phyloP scores from a whole-genome alignment of 768 basidiomycete species.

The Xerocomus potaroensis region DNA sequence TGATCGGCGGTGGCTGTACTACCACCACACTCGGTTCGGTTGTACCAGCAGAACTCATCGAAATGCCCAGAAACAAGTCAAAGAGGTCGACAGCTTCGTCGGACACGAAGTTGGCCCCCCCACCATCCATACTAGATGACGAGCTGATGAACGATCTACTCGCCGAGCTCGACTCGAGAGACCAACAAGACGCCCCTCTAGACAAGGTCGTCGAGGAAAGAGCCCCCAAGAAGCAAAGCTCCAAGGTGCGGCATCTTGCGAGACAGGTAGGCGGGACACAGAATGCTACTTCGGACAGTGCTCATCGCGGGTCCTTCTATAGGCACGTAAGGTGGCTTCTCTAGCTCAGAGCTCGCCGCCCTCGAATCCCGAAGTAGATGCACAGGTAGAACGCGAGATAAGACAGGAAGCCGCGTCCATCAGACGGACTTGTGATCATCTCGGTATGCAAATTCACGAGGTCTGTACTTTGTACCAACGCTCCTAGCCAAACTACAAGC shows the following conservation, averaged over 20 bases:
- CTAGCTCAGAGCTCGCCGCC: conserved; percentile 50
- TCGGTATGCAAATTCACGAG: conserved; percentile 64
- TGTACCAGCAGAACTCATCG: too few relatives aligned
- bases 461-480: conserved; percentile 33
- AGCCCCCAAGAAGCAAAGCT: conserved; percentile 44
- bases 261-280: conserved; percentile 53
- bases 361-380: conserved; percentile 56
- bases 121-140: conserved; percentile 38
- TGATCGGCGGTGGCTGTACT: conserved; percentile 10
- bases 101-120: conserved; percentile 18
- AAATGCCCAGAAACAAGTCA: conserved; percentile 39
- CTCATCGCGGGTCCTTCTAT: conserved; percentile 5
- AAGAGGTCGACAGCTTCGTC: conserved; percentile 41
- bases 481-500: conserved; percentile 1
- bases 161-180: conserved; percentile 66
- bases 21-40: too few relatives aligned
- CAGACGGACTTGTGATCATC: conserved; percentile 55
- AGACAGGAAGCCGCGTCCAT: conserved; percentile 67
- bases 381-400: conserved; percentile 57
- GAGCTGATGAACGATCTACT: conserved; percentile 73
- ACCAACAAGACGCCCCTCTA: conserved; percentile 38
- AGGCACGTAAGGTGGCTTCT: conserved; percentile 73
- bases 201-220: conserved; percentile 18
- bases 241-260: conserved; percentile 63
- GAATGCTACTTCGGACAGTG: background rate